Conservation (phyloP, 331 rosid genomes). For the Telfairia occidentalis region DNA sequence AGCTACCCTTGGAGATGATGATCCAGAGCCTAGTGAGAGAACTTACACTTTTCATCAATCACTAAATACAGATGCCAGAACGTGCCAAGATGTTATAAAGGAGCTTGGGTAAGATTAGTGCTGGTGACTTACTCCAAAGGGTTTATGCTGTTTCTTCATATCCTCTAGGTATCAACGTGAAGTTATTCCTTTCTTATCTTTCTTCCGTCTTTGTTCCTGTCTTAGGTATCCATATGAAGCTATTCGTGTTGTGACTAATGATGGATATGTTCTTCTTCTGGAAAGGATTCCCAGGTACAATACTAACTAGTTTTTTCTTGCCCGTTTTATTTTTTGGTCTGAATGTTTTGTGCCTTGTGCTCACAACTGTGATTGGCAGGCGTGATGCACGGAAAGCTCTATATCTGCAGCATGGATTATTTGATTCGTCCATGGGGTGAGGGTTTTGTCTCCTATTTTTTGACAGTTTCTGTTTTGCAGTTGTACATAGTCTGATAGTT, state of each 20-base stretch:
- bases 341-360: slow-evolving; percentile 13
- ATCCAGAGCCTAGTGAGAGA: slow-evolving; percentile 32
- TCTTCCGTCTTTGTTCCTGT: not conserved
- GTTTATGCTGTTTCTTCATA: not conserved
- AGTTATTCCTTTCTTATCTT: slow-evolving; percentile 31
- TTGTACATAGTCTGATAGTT: not conserved
- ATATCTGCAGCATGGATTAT: slow-evolving; percentile 82
- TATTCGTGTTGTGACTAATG: slow-evolving; percentile 66
- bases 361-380: slow-evolving; percentile 38
- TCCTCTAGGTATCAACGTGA: slow-evolving; percentile 56
- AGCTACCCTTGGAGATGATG: slow-evolving; percentile 40
- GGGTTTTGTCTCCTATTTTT: slow-evolving; percentile 23
- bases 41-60: slow-evolving; percentile 38
- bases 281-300: slow-evolving; percentile 89
- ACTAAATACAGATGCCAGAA: slow-evolving; percentile 80
- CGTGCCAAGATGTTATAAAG: slow-evolving; percentile 92
- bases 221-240: slow-evolving; percentile 88
- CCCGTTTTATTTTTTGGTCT: not conserved
- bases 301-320: not conserved
- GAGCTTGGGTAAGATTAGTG: slow-evolving; percentile 68
- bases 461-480: not conserved
- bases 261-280: slow-evolving; percentile 86
- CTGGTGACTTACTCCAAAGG: not conserved
- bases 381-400: slow-evolving; percentile 80
- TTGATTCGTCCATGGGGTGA: slow-evolving; percentile 97